Evolutionary conservation across 2,329 filamentous ascomycete species (phyloP).

Genomic region (Magnaporthiopsis incrustans): DNA sequence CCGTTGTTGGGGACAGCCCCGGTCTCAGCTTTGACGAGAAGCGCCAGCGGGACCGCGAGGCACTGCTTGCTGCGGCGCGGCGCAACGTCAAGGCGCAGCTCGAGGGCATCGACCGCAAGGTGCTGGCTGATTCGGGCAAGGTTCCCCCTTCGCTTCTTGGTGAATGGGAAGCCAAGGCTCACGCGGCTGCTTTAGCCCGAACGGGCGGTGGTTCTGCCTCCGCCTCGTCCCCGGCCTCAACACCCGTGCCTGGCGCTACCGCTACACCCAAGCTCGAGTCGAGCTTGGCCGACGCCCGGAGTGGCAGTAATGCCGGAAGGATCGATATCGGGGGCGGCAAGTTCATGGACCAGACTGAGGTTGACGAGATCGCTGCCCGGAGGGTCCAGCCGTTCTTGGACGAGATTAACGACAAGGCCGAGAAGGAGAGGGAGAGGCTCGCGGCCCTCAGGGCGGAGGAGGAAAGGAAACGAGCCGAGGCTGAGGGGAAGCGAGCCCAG

Average conservation of each 20-base stretch:
- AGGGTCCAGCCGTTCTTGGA: slow-evolving; percentile 77
- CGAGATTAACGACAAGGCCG: slow-evolving; percentile 73
- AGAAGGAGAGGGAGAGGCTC: slow-evolving; percentile 60
- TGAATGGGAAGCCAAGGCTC: slow-evolving; percentile 74
- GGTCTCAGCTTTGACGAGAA: slow-evolving; percentile 46
- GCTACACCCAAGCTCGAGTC: not conserved
- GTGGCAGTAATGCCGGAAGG: slow-evolving; percentile 51
- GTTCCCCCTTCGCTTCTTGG: slow-evolving; percentile 59
- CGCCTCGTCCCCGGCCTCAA: not conserved
- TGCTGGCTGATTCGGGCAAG: slow-evolving; percentile 69
- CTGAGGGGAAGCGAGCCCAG: slow-evolving; percentile 33
- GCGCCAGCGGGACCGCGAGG: slow-evolving; percentile 64
- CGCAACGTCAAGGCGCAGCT: slow-evolving; percentile 77
- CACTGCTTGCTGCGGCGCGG: slow-evolving; percentile 69
- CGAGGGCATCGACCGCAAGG: slow-evolving; percentile 72
- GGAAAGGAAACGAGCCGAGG: slow-evolving; percentile 37
- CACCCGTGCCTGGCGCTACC: no score
- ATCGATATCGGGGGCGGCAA: slow-evolving; percentile 71
- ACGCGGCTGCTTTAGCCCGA: slow-evolving; percentile 58
- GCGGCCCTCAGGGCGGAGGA: slow-evolving; percentile 55
- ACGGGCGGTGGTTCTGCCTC: slow-evolving; percentile 39
- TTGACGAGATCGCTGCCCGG: slow-evolving; percentile 70
- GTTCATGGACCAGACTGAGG: slow-evolving; percentile 68
- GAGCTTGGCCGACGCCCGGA: slow-evolving; percentile 47
- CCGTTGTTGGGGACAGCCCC: slow-evolving; percentile 42